Percentiles rank a stretch among this genome's conserved stretches.
These are phyloP conservation scores for Scytalidium sp. DNA, from an alignment of 2,329 filamentous ascomycete genomes.

Conservation along the genomic window DNA sequence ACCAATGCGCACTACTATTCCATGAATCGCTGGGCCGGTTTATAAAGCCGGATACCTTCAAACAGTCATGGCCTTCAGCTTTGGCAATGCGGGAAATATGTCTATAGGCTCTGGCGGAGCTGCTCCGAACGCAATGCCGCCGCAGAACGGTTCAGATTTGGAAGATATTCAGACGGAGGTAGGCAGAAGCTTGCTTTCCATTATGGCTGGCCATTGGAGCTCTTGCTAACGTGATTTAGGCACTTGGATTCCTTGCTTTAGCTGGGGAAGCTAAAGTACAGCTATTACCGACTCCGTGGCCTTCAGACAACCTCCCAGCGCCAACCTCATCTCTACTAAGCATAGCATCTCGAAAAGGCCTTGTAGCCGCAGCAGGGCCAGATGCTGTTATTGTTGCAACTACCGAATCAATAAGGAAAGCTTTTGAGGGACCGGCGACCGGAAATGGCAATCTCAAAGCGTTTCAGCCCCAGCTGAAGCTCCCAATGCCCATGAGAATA, in stretches of 20 bases:
- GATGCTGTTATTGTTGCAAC: conserved; percentile 73
- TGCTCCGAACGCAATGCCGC: conserved; percentile 25
- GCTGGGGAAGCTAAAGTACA: conserved; percentile 80
- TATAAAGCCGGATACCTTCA: conserved; percentile 33
- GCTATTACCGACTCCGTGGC: conserved; percentile 75
- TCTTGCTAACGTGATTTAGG: conserved; percentile 37
- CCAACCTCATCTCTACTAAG: conserved; percentile 79
- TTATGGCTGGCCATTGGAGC: conserved; percentile 4
- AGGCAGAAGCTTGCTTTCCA: conserved; percentile 18
- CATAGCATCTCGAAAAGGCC: conserved; percentile 73
- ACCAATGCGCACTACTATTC: conserved; percentile 22
- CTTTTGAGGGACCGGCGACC: conserved; percentile 60
- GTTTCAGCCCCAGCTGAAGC: conserved; percentile 71
- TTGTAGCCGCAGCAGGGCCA: conserved; percentile 85
- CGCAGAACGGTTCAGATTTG: conserved; percentile 62
- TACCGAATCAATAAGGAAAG: conserved; percentile 74
- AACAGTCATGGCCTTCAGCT: conserved; percentile 63
- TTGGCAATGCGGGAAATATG: conserved; percentile 45
- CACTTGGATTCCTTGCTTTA: conserved; percentile 77
- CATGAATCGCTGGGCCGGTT: conserved; percentile 29
- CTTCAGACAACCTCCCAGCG: conserved; percentile 59
- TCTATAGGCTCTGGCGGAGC: conserved; percentile 38
- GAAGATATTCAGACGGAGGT: conserved; percentile 82
- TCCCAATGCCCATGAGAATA: conserved; percentile 71
- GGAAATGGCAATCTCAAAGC: conserved; percentile 63